Evolutionary conservation across 163 green algal species (phyloP), one percentile per base, ranked within the genome.

Genomic region (Coccomyxa subellipsoidea): DNA sequence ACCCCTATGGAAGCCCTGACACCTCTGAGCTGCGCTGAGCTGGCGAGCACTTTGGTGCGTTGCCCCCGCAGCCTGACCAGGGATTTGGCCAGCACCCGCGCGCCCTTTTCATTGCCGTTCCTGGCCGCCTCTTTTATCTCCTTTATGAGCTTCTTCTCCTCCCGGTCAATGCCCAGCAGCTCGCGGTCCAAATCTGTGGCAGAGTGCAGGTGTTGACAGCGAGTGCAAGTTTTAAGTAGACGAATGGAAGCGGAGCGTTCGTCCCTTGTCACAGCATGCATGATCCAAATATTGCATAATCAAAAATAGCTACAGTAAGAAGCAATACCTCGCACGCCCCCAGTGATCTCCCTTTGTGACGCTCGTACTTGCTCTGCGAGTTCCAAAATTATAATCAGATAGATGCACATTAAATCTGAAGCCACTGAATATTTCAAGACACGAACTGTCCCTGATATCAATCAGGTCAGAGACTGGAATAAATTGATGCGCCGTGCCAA

Each of bases 141-240:
- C 70, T 78, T 87, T 0, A 97, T 88, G 15, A 96, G 86, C 83
- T 96, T 96, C 37, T 90, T 76, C 83, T 98, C 95, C 77, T 98
- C 91, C 0, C 94, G 85, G 54, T 91, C 85, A 47, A 98, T 82
- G 23, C 80, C 66, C 47, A 89, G 21, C 0, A 95, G 69, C 78
- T 98, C 94, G 0, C 91, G 81, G 29, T 97, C 91, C 12, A 98
- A 83, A n/a, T 96, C 94, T 94, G 89, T 12, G 72, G 36, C 27
- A 75, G 53, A 69, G 2, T 35, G 1, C 39, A 75, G 47, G 15
- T 80, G 31, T 59, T 54, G 27, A 12, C 54, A 15, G 40, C 18
- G 31, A 29, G 29, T 59, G 32, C 73, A 31, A n/a, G 0, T 34
- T 38, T 47, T 31, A 73, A 59, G 47, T 4, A 39, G 25, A 0